Conservation (phyloP, 2,329 filamentous ascomycete species). For the Madurella mycetomatis region DNA sequence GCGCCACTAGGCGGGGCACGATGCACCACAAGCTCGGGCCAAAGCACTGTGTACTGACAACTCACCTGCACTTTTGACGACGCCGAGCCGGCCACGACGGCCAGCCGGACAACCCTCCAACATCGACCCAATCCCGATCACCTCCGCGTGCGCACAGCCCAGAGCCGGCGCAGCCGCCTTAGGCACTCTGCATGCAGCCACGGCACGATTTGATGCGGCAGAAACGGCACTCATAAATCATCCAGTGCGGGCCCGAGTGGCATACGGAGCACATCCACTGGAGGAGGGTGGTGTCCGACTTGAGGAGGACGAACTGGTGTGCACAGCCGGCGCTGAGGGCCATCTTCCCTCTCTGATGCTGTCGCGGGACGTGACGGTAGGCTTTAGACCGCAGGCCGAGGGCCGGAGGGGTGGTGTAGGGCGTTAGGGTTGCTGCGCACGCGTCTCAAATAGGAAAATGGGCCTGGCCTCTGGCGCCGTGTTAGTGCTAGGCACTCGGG, state of each 20-base stretch:
- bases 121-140: background rate
- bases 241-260: slow-evolving; percentile 61
- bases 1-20: slow-evolving; percentile 11
- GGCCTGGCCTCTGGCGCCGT: slow-evolving; percentile 12
- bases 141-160: slow-evolving; percentile 1
- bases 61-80: slow-evolving; percentile 18
- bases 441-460: slow-evolving; percentile 16
- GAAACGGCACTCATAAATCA: slow-evolving; percentile 65
- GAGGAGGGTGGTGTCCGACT: slow-evolving; percentile 60
- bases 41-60: background rate
- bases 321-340: slow-evolving; percentile 52
- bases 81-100: slow-evolving; percentile 12
- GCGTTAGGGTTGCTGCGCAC: slow-evolving; percentile 5
- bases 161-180: background rate
- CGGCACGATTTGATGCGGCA: slow-evolving; percentile 64
- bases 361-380: background rate
- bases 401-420: slow-evolving; percentile 3
- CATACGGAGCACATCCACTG: slow-evolving; percentile 64
- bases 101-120: background rate
- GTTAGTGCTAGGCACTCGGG: slow-evolving; percentile 18
- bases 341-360: slow-evolving; percentile 32
- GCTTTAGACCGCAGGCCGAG: slow-evolving; percentile 3
- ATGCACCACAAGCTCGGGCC: background rate
- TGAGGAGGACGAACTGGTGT: slow-evolving; percentile 60
- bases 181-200: slow-evolving; percentile 46